phyloP scores from a whole-genome alignment of 768 basidiomycete species.

The Filobasidium floriforme region DNA sequence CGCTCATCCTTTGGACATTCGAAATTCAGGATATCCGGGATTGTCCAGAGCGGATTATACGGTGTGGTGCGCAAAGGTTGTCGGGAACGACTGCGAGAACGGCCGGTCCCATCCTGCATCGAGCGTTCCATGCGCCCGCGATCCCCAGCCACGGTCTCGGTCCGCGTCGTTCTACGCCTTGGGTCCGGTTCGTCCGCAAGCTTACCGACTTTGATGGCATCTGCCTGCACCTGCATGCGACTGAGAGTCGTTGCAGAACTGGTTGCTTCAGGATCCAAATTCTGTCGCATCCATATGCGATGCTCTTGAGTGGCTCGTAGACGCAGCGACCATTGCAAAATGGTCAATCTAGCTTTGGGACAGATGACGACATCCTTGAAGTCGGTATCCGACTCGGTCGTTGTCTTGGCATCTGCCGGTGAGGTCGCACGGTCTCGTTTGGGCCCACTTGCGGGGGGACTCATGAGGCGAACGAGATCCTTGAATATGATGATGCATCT shows the following conservation, averaged over 20 bases:
- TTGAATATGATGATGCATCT: slow-evolving; percentile 46
- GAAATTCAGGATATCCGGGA: slow-evolving; percentile 37
- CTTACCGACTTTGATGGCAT: background rate
- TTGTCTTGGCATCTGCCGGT: background rate
- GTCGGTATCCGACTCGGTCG: slow-evolving; percentile 19
- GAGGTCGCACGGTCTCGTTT: background rate
- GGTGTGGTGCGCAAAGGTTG: slow-evolving; percentile 29
- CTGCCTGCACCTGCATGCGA: background rate
- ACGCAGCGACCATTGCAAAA: slow-evolving; percentile 79
- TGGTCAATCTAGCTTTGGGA: slow-evolving; percentile 58
- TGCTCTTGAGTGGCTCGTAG: slow-evolving; percentile 86
- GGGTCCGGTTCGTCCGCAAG: slow-evolving; percentile 7
- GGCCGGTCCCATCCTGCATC: slow-evolving; percentile 27
- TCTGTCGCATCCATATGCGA: slow-evolving; percentile 61
- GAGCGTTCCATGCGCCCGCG: slow-evolving; percentile 27
- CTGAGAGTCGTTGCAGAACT: background rate
- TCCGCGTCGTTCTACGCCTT: background rate
- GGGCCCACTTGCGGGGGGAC: slow-evolving; percentile 28
- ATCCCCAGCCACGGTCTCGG: slow-evolving; percentile 17
- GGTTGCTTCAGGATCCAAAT: slow-evolving; percentile 48
- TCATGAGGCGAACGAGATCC: slow-evolving; percentile 47
- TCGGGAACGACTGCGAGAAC: slow-evolving; percentile 42
- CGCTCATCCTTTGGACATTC: slow-evolving; percentile 48
- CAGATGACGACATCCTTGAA: slow-evolving; percentile 26
- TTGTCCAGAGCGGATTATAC: slow-evolving; percentile 54